phyloP scores from a whole-genome alignment of 164 flowering plant species.

The Sextonia rubra region DNA sequence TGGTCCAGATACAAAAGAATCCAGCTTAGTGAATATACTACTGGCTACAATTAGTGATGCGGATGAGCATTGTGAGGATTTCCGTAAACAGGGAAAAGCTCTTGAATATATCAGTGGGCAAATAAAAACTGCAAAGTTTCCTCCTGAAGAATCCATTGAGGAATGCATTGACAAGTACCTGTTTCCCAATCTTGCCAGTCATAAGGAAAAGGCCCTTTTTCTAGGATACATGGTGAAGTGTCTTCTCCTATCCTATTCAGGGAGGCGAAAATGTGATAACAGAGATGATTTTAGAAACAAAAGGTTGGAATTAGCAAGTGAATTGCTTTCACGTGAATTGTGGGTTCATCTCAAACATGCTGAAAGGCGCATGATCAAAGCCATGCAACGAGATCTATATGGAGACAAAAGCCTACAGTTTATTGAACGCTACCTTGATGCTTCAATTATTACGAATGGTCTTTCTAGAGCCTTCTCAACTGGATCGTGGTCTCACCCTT shows the following conservation, averaged over 20 bases:
- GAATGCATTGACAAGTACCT: constrained; percentile 47
- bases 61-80: constrained; percentile 48
- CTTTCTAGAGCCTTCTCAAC: constrained; percentile 89
- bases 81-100: constrained; percentile 48
- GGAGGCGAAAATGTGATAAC: constrained; percentile 64
- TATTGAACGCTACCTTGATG: constrained; percentile 71
- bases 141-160: constrained; percentile 50
- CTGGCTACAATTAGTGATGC: constrained; percentile 73
- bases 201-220: constrained; percentile 63
- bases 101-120: constrained; percentile 27
- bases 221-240: constrained; percentile 88
- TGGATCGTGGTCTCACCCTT: constrained; percentile 85
- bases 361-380: constrained; percentile 66
- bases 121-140: constrained; percentile 40
- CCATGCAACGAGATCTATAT: constrained; percentile 77
- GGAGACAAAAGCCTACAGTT: constrained; percentile 51
- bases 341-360: constrained; percentile 66
- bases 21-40: constrained; percentile 46
- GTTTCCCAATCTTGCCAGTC: constrained; percentile 48
- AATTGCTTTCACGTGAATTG: constrained; percentile 75
- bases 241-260: constrained; percentile 55
- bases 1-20: constrained; percentile 42
- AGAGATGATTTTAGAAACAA: constrained; percentile 85
- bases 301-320: constrained; percentile 78
- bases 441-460: constrained; percentile 83